Conservation (phyloP, 345 rosid species). For the Linum tenue region DNA sequence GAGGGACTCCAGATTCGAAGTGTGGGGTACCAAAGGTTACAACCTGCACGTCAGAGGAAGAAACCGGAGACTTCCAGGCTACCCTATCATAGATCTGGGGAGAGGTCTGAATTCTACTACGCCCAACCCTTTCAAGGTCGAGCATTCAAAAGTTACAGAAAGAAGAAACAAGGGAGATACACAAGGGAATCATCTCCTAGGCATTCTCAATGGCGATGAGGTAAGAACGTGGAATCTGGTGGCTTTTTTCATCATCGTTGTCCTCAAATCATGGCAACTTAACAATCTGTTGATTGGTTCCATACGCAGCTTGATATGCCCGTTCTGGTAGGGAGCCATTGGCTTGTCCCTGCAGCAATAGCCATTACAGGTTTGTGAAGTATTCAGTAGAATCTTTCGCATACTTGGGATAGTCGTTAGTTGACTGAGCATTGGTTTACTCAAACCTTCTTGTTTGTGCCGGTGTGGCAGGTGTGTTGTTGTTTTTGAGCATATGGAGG, state of each 20-base stretch:
- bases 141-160: conserved; percentile 26
- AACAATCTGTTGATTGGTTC: not conserved
- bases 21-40: conserved; percentile 90
- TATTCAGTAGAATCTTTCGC: not conserved
- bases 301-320: conserved; percentile 65
- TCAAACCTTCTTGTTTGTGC: not conserved
- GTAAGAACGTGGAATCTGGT: conserved; percentile 44
- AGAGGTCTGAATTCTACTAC: conserved; percentile 47
- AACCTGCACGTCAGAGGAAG: conserved; percentile 60
- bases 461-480: conserved; percentile 41
- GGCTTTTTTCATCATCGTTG: no score
- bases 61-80: conserved; percentile 61
- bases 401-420: no score
- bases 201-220: conserved; percentile 62
- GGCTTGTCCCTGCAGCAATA: conserved; percentile 69
- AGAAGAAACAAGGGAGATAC: conserved; percentile 29
- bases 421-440: not conserved
- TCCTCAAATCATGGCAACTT: conserved; percentile 4
- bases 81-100: conserved; percentile 50
- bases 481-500: conserved; percentile 67
- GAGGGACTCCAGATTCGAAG: conserved; percentile 82
- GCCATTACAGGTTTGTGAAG: conserved; percentile 50
- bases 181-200: conserved; percentile 44
- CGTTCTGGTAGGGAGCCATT: conserved; percentile 53
- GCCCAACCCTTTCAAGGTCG: conserved; percentile 23